Evolutionary conservation across 1,139 yeast species (phyloP), one percentile per base, ranked within the genome.

Genomic region (Hemisphaericaspora subhashii): DNA sequence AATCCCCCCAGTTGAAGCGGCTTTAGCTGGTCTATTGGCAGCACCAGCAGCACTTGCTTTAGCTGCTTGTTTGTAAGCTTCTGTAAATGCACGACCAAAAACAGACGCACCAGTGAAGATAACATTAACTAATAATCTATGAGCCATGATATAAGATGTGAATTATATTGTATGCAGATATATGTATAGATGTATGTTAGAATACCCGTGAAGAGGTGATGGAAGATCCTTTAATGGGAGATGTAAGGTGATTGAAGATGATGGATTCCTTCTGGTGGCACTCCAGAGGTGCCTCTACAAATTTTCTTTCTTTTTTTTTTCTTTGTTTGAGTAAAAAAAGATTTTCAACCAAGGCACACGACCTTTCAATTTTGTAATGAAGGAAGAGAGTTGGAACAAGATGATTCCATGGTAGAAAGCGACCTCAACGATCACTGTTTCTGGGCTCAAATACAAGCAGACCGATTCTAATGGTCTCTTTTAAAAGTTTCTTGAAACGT

Each of bases 61-160:
- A 13, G 97, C 95, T 1, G 98, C 98, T 66, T 92, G 98, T 55
- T 84, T 85, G 72, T 90, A 92, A 0, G 98, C 98, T 60, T 89
- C 96, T n/a, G 90, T 78, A 63, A 92, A 92, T 0, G 98, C 98
- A 51, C 87, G 79, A 38, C 98, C 98, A 58, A 92, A 89, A 31
- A 92, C 98, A 47, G 88, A 83, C 10, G 98, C 95, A 41, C 98
- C 98, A 15, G 98, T 90, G 57, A 90, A 79, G 43, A 89, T 77
- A 48, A 92, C 96, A 65, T 87, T 92, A 51, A 87, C 88, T 40
- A 92, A 58, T 47, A 92, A 76, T 70, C 97, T 81, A 62, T 90
- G 96, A 48, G 98, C 98, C 97, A 72, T 72, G 3, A 2, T 27
- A 15, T 16, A 15, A 16, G n/a, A n/a, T n/a, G n/a, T n/a, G n/a